phyloP scores from a whole-genome alignment of 306 rosid genomes.

The Cicer bijugum region DNA sequence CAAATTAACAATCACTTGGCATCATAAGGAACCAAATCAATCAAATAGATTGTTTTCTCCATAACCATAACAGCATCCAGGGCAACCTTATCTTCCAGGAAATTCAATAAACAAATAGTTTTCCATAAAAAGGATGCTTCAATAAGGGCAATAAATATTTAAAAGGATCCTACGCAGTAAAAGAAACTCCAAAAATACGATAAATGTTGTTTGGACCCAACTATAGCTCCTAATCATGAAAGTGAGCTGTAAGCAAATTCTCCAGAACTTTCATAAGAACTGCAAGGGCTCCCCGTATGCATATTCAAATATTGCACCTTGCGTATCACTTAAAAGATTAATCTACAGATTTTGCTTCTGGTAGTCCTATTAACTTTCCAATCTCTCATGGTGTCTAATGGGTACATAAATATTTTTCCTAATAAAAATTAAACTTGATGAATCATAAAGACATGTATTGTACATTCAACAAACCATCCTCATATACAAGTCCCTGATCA shows the following conservation, averaged over 20 bases:
- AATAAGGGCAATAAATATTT: slow-evolving; percentile 38
- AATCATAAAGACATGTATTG: slow-evolving; percentile 36
- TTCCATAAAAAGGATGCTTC: slow-evolving; percentile 32
- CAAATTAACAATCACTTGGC: slow-evolving; percentile 37
- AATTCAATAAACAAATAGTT: slow-evolving; percentile 37
- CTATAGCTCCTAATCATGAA: slow-evolving; percentile 47
- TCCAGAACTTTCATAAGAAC: slow-evolving; percentile 43
- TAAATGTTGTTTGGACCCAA: slow-evolving; percentile 33
- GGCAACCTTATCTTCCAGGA: slow-evolving; percentile 36
- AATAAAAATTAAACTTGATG: slow-evolving; percentile 45
- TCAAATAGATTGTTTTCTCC: slow-evolving; percentile 33
- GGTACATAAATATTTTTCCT: background rate
- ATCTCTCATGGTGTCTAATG: background rate
- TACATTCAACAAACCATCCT: slow-evolving; percentile 51
- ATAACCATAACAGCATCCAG: slow-evolving; percentile 43
- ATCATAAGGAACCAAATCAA: slow-evolving; percentile 44
- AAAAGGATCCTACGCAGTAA: slow-evolving; percentile 35
- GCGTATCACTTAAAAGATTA: slow-evolving; percentile 51
- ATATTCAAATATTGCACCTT: slow-evolving; percentile 41
- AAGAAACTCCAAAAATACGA: slow-evolving; percentile 39
- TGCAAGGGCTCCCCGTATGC: slow-evolving; percentile 48
- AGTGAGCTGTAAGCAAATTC: slow-evolving; percentile 40
- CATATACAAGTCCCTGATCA: slow-evolving; percentile 52
- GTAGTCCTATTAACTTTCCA: slow-evolving; percentile 48
- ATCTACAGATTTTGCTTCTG: slow-evolving; percentile 48